These are phyloP conservation scores for Gossypioides kirkii DNA, from an alignment of 345 rosid genomes.

Conservation along the genomic window DNA sequence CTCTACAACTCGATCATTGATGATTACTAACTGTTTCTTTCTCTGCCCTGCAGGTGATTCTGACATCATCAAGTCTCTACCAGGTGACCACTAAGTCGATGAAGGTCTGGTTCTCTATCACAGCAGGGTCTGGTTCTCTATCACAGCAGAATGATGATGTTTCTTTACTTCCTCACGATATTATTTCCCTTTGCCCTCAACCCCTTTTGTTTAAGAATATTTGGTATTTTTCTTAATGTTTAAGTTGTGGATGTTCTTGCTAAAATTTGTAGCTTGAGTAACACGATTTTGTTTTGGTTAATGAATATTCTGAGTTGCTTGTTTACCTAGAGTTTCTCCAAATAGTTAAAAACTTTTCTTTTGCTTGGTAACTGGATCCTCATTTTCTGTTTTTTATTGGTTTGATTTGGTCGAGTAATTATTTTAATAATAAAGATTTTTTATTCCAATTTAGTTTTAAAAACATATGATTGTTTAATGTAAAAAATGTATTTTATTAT, in stretches of 20 bases:
- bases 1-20: not conserved
- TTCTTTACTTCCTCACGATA: not conserved
- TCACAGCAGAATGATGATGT: not conserved
- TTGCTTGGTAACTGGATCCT: not conserved
- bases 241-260: not conserved
- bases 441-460: too few species aligned
- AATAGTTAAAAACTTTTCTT: not conserved
- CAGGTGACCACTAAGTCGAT: slow-evolving; percentile 45
- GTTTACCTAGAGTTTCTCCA: not conserved
- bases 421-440: too few species aligned
- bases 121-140: not conserved
- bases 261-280: not conserved
- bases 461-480: too few species aligned
- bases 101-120: not conserved
- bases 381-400: not conserved
- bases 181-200: not conserved
- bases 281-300: not conserved
- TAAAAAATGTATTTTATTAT: too few species aligned
- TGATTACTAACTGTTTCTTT: not conserved
- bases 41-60: slow-evolving; percentile 48
- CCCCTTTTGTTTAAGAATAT: not conserved
- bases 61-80: slow-evolving; percentile 66
- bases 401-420: too few species aligned
- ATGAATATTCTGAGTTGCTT: not conserved
- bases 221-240: not conserved